Evolutionary conservation across 108 stramenopile species (phyloP), one percentile per base, ranked within the genome.

Genomic region (Discostella stelligeroides): DNA sequence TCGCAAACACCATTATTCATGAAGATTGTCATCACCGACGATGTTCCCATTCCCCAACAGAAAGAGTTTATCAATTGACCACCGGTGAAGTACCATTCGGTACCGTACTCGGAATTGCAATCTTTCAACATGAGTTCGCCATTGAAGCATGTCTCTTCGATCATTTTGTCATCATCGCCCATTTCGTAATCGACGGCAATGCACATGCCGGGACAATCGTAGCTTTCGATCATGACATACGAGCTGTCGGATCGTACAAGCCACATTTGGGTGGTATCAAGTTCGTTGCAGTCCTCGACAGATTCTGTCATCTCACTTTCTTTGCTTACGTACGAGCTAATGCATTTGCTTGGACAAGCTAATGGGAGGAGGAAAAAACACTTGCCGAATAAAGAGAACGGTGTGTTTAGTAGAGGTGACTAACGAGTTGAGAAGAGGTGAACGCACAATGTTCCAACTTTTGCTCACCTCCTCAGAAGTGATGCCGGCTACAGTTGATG

Each of bases 1-100:
- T 53, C 38, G 57, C 77, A 79, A 24, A 54, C 64, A 20, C 49
- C 30, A 34, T 57, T 46, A 11, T 66, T 58, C 7, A 70, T 48
- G 25, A 15, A 46, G 15, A 79, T 45, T 40, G 77, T 60, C 70
- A 79, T 66, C 17, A 50, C 29, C 2, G 70, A 64, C 11, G 77
- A 79, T 4, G 71, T 43, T n/a, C 77, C 76, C 24, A 56, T 63
- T n/a, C 28, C 55, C 77, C 77, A 79, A 43, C 77, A 79, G 25
- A 79, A 53, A 9, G 65, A 71, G 13, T 46, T 64, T 4, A 71
- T 37, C 41, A 79, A 27, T 43, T 79, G 77, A 7, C 77, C 76
- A 21, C 76, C 76, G 24, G 76, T 70, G 43, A 78, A 78, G 64
- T 78, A 78, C 76, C 76, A 78, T 39, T 78, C 53, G 10, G 76